Base-by-base conservation (phyloP, 2,329 filamentous ascomycete species). In the Fusarium nurragi region DNA sequence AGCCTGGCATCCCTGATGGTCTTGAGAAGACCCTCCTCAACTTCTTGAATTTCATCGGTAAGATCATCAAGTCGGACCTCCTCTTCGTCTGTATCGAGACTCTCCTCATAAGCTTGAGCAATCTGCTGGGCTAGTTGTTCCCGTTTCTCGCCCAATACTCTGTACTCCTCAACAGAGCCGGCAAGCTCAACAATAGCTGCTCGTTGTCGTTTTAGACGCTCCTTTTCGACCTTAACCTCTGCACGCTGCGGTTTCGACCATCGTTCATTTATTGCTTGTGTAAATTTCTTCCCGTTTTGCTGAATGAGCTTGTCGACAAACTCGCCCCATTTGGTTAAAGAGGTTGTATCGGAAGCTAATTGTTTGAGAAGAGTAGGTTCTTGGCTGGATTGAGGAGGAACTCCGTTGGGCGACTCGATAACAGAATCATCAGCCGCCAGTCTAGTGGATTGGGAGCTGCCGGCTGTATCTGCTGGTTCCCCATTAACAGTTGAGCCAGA, bases 51-150 rank as follows among this genome's bases (percentile, higher is more conserved):
- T 49, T 79, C 71, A 45, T 77, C 77, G 12, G 79, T 79, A 34
- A 87, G 69, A 32, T 81, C 77, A 56, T 86, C 83, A 10, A 87
- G 74, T 37, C 76, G 78, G 30, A 73, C 69, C 66, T 87, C 84
- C 21, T 85, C 82, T 11, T 82, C 80, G 4, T 83, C 80, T 2
- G 82, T 86, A 44, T 86, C 81, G 14, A 82, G 70, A 22, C 80
- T 80, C 11, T 84, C 78, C 14, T 78, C 79, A 60, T 86, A 88
- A 1, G 81, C 81, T 54, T 83, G 76, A 4, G 79, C 78, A 45
- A 87, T 80, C 47, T 79, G 76, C 43, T 79, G 73, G 1, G 83
- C 76, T 21, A 87, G 72, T 7, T 75, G 70, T 56, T 86, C 80
- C 40, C 79, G 79, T 60, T 81, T 79, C 16, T 74, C 73, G 37